Conservation (phyloP, 202 grass and related monocot genomes). For the Brachypodium distachyon region DNA sequence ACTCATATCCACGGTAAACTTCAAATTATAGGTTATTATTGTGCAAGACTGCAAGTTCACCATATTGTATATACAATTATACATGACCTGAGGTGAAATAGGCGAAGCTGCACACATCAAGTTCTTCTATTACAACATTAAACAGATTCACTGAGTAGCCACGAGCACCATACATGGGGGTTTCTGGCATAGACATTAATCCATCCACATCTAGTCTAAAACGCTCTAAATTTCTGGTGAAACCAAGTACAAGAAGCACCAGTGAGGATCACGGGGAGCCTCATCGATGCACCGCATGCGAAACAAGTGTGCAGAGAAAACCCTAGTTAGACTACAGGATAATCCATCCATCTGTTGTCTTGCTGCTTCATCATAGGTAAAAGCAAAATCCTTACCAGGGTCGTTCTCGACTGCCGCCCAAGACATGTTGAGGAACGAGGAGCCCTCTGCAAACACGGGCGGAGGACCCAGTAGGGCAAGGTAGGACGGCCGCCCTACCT, state of each 20-base stretch:
- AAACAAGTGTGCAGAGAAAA: background rate
- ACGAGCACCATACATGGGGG: background rate
- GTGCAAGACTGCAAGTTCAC: background rate
- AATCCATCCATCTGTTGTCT: background rate
- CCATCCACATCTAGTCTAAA: background rate
- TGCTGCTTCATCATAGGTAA: background rate
- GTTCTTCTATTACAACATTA: background rate
- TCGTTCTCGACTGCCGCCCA: constrained; percentile 90
- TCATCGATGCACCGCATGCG: background rate
- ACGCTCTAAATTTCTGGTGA: background rate
- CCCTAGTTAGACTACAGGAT: background rate
- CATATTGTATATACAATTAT: background rate
- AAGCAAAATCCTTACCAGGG: constrained; percentile 51
- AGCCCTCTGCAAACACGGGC: constrained; percentile 6
- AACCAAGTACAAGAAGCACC: background rate
- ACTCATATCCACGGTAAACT: background rate
- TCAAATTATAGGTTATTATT: background rate
- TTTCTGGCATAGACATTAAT: constrained; percentile 6
- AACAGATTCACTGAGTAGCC: background rate
- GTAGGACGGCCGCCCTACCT: too few species aligned
- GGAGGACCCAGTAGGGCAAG: too few species aligned
- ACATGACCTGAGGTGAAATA: background rate
- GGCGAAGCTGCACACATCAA: background rate
- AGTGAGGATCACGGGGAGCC: background rate
- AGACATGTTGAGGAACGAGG: constrained; percentile 48